phyloP scores from a whole-genome alignment of 257 asterid species.

The Lycium barbarum region DNA sequence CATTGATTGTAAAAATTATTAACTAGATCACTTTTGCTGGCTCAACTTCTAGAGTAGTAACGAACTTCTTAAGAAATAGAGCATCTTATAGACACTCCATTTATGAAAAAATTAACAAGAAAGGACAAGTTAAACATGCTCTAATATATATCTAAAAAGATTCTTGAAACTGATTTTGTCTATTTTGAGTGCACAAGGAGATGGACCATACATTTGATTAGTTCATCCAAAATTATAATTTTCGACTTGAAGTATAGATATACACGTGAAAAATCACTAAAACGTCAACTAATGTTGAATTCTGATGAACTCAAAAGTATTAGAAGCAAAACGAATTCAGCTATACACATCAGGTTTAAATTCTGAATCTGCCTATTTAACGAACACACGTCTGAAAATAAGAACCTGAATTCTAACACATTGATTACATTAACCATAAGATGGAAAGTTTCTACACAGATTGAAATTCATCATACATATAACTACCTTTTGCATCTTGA shows the following conservation, averaged over 20 bases:
- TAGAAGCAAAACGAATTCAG: not conserved
- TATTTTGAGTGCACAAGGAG: not conserved
- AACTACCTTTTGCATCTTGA: slow-evolving; percentile 22
- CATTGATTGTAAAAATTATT: not conserved
- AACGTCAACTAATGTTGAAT: not conserved
- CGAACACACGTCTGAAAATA: slow-evolving; percentile 5
- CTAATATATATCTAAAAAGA: not conserved
- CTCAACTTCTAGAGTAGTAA: not conserved
- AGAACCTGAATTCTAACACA: slow-evolving; percentile 21
- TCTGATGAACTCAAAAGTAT: not conserved
- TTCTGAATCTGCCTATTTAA: too few species aligned
- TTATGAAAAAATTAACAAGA: not conserved
- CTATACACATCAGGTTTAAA: not conserved
- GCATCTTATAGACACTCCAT: not conserved
- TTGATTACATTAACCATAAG: slow-evolving; percentile 9
- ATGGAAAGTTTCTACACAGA: not conserved
- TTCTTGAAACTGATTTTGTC: too few species aligned
- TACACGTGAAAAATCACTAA: not conserved
- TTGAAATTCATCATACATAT: slow-evolving; percentile 13
- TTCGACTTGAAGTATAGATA: not conserved
- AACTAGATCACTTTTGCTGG: not conserved
- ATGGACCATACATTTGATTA: not conserved
- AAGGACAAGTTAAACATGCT: not conserved
- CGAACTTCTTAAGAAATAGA: not conserved
- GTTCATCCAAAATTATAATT: not conserved